Evolutionary conservation across 495 filamentous ascomycete species (phyloP), one percentile per base, ranked within the genome.

Genomic region (Tetracladium setigerum): DNA sequence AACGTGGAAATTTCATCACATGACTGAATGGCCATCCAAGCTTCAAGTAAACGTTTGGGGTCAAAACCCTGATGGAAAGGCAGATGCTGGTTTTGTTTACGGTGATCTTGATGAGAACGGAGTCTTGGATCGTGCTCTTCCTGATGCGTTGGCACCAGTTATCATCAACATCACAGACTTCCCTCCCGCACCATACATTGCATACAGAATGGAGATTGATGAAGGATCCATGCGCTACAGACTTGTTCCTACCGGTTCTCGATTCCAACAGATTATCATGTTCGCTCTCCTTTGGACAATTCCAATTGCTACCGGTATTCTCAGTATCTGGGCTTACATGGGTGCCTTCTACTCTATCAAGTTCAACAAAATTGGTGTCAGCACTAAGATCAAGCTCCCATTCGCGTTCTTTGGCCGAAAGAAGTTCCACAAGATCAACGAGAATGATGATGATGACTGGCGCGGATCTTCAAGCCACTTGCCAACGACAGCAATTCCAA

Each of bases 21-120:
- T 83, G 73, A 64, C 73, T 3, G 82, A 86, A 53, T 85, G 74
- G 73, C 82, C 82, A 10, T 70, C 74, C 11, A 63, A 71, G 34
- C 79, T 80, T 50, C 78, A 82, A 49, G 62, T 85, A 48, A 86
- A 84, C 52, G 67, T 78, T 2, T 86, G 82, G 82, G 82, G 82
- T 33, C 78, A 83, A 53, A 81, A 85, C 52, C 71, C 73, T 0
- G 74, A 84, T 60, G 79, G 81, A 13, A 64, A 77, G 52, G 81
- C 82, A 2, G 81, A 85, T 52, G 63, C 77, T 41, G 72, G 71
- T 13, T 71, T 65, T 30, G 67, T 82, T 4, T 74, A 69, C 43
- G 81, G 81, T 27, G 81, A 85, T 52, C 70, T 79, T 5, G 74
- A 86, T 53, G 68, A 67, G 10, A 74, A 86, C 56, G 67, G 66